Percentiles rank a stretch among this genome's conserved stretches.
Evolutionary conservation across 2,329 filamentous ascomycete genomes (phyloP).

Genomic region (Septoria petroselini): DNA sequence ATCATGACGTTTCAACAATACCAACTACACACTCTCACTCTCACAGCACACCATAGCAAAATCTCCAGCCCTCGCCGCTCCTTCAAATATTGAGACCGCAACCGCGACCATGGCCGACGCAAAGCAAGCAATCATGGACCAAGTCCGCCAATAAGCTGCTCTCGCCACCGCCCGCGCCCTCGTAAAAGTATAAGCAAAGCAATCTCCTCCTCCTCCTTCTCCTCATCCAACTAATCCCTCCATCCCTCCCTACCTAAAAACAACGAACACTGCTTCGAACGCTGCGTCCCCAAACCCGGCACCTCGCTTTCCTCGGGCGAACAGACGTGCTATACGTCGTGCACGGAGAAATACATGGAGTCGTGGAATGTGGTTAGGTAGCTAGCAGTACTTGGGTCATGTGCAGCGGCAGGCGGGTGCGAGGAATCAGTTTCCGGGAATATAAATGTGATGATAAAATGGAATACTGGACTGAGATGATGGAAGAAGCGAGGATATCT

Average conservation of each 20-base stretch:
- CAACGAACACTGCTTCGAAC: slow-evolving; percentile 57
- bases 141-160: slow-evolving; percentile 53
- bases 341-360: slow-evolving; percentile 57
- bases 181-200: slow-evolving; percentile 50
- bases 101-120: slow-evolving; percentile 40
- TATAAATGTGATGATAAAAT: no score
- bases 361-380: slow-evolving; percentile 54
- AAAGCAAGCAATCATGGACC: slow-evolving; percentile 51
- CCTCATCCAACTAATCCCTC: no score
- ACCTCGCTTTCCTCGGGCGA: slow-evolving; percentile 51
- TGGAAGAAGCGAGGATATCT: no score
- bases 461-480: no score
- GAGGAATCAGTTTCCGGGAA: slow-evolving; percentile 5
- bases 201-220: no score
- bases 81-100: not conserved
- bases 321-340: slow-evolving; percentile 49
- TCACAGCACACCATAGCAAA: no score
- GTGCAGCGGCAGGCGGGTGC: slow-evolving; percentile 43
- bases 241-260: slow-evolving; percentile 45
- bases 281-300: slow-evolving; percentile 53
- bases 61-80: no score
- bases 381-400: slow-evolving; percentile 48
- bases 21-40: no score
- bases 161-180: slow-evolving; percentile 52
- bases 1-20: no score